Base-by-base conservation (phyloP, 805 yeast species). In the Vanderwaltozyma polyspora region DNA sequence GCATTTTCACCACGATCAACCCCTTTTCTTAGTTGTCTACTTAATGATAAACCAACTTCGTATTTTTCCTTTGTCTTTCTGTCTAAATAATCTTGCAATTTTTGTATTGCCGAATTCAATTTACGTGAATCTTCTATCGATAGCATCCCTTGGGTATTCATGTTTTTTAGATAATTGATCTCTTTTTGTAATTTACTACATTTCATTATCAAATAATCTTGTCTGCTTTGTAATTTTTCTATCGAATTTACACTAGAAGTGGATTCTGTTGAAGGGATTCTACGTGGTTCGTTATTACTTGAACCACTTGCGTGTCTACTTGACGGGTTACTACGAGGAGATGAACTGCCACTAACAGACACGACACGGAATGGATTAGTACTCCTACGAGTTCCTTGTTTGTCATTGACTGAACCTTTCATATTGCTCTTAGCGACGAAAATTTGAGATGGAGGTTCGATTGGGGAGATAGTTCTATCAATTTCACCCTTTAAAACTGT, bases 1-100 rank as follows among this genome's bases (percentile, higher is more conserved):
- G 60, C 67, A 37, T 59, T 54, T 34, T 60, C 64, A 19, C 68
- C 68, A 34, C 62, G 57, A 38, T 63, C 63, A 21, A 64, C 62
- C 36, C 63, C 53, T 31, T 52, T 59, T 44, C 69, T 57, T 28
- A 64, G 46, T 17, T 62, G 60, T 29, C 67, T 55, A 17, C 67
- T 61, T 25, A 65, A 39, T 28, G 51, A 44, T 5, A 64, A 61
- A 12, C 68, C 70, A 3, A 62, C 46, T 27, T 64, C 70, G 42
- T 65, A 64, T 41, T 59, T 60, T 43, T 64, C 64, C 45, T 64
- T 65, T 30, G 55, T 57, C 42, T 65, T 64, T 31, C 51, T 55
- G 32, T 65, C 69, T 13, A 63, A 43, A 31, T 58, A 65, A 24
- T 58, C 62, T 38, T 64, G 63, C 27, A 65, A 38, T 41, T 55